Base-by-base conservation (phyloP, 2,329 filamentous ascomycete genomes). In the Penicillium griseofulvum region DNA sequence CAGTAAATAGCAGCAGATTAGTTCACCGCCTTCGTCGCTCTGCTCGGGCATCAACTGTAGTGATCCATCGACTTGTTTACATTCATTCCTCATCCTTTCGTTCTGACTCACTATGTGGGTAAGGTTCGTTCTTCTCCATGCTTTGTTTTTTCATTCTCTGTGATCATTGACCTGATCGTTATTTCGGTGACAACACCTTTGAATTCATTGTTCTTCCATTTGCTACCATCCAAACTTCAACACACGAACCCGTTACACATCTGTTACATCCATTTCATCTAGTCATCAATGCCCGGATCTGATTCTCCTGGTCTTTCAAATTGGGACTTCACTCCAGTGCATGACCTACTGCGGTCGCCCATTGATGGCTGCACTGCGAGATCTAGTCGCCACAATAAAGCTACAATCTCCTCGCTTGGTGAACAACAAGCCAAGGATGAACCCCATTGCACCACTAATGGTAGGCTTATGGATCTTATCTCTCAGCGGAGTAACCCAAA, bases 261-360 rank as follows among this genome's bases (percentile, higher is more conserved):
- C 11, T 26, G 41, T 24, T 39, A 41, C 26, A 42, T 34, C 24
- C 14, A 17, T 37, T 16, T 37, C 16, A 31, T 29, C 39, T 56
- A 37, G 41, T 45, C 48, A 43, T 67, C 69, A 69, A 73, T 73
- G 74, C 64, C 64, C 54, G 48, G 55, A 44, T 43, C 52, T 6
- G 55, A 55, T 49, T 59, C 66, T 39, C 51, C 61, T 54, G 61
- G 66, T 50, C 57, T 61, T 54, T 70, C 70, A 37, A 66, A 68
- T 51, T 80, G 78, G 78, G 77, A 79, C 66, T 75, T 80, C 55
- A 67, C 70, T 60, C 70, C 73, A 62, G 78, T 76, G 59, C 73
- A 77, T 59, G 69, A 74, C 58, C 71, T 80, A 45, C 69, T 79
- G 8, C 66, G 70, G 46, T 74, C 71, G 14, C 70, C 73, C 19